Percentiles rank a stretch among this genome's conserved stretches.
phyloP scores from a whole-genome alignment of 768 basidiomycete genomes.

The Lactifluus volemus region DNA sequence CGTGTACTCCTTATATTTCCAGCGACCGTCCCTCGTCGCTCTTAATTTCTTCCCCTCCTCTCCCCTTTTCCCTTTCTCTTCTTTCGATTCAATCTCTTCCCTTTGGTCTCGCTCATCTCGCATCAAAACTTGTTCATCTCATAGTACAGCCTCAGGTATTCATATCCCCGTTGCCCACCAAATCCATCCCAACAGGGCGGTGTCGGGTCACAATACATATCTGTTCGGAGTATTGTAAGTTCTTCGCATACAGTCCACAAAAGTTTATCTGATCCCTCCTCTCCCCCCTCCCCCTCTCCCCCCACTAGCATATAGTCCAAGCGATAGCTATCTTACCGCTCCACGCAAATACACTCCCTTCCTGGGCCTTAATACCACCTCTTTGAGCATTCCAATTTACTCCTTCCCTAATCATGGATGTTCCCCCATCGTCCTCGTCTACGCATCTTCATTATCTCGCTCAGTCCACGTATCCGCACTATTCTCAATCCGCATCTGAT shows the following conservation, averaged over 20 bases:
- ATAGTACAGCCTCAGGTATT: slow-evolving; percentile 8
- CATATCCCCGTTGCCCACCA: slow-evolving; percentile 12
- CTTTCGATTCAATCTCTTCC: not conserved
- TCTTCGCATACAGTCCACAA: not conserved
- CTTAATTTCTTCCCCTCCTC: slow-evolving; percentile 6
- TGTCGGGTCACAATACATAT: not conserved
- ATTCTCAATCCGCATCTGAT: slow-evolving; percentile 7
- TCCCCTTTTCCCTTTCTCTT: not conserved
- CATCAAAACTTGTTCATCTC: not conserved
- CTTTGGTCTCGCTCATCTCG: not conserved
- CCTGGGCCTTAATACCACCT: slow-evolving; percentile 7
- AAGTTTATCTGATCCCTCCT: slow-evolving; percentile 1
- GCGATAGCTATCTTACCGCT: slow-evolving; percentile 9
- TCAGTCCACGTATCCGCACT: slow-evolving; percentile 15
- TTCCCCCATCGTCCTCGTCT: not conserved
- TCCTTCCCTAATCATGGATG: slow-evolving; percentile 14
- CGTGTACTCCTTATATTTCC: slow-evolving; percentile 11
- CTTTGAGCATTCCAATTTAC: not conserved
- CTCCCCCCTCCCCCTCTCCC: not conserved
- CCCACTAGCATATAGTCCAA: slow-evolving; percentile 11
- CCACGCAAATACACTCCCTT: slow-evolving; percentile 1
- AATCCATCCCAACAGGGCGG: slow-evolving; percentile 6
- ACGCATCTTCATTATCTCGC: slow-evolving; percentile 12
- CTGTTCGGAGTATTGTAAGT: not conserved
- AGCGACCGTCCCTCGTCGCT: slow-evolving; percentile 11